A percentile compares a stretch with the other conserved stretches of the same genome.
These are phyloP conservation scores for Paulinella micropora DNA, from an alignment of 78 protist genomes.

Conservation along the genomic window DNA sequence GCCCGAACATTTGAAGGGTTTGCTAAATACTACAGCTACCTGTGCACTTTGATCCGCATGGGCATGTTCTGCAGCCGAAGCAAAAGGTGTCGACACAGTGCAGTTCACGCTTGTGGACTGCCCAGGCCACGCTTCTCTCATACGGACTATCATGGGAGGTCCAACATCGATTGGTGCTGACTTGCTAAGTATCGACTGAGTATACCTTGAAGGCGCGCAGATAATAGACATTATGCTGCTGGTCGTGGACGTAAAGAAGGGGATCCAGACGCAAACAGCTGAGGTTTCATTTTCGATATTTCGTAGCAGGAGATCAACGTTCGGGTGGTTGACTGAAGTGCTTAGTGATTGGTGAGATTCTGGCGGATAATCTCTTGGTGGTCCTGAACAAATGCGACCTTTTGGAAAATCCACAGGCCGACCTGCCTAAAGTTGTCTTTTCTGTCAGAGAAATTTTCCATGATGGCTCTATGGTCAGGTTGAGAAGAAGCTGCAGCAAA, in stretches of 20 bases:
- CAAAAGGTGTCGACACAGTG: constrained; percentile 8
- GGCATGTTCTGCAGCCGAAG: neutral
- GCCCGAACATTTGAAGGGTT: constrained; percentile 5
- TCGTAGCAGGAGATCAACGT: neutral
- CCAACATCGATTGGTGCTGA: neutral
- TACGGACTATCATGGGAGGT: constrained; percentile 90
- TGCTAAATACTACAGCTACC: neutral
- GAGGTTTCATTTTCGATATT: too few relatives aligned
- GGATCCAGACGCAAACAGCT: constrained; percentile 96
- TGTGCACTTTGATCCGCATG: neutral
- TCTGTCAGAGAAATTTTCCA: too few relatives aligned
- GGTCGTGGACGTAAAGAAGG: constrained; percentile 83
- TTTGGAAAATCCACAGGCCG: too few relatives aligned
- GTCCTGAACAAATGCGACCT: too few relatives aligned
- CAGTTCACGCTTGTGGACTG: constrained; percentile 94
- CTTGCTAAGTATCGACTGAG: neutral
- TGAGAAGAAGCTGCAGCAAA: too few relatives aligned
- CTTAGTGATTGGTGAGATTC: constrained; percentile 81
- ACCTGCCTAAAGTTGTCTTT: too few relatives aligned
- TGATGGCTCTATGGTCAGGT: too few relatives aligned
- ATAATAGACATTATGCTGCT: constrained; percentile 88
- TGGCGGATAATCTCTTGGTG: too few relatives aligned
- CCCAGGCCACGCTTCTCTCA: constrained; percentile 96
- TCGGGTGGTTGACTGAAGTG: too few relatives aligned
- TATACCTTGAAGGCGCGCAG: constrained; percentile 60